These are phyloP conservation scores for Paecilomyces fulvus DNA, from an alignment of 2,329 filamentous ascomycete genomes.

Conservation along the genomic window DNA sequence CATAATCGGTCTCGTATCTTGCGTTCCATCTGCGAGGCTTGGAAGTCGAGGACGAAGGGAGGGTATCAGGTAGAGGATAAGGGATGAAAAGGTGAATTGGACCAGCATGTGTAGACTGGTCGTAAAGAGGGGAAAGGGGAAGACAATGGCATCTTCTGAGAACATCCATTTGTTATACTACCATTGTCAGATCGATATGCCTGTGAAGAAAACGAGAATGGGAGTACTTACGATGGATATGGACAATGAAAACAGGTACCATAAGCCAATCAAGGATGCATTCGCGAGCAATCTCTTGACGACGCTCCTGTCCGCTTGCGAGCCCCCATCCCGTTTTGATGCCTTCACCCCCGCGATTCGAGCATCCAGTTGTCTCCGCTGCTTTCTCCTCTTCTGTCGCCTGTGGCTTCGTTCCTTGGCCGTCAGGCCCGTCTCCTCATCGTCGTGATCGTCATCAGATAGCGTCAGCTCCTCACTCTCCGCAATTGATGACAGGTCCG, in stretches of 20 bases:
- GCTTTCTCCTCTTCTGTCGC: slow-evolving; percentile 57
- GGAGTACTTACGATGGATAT: neutral
- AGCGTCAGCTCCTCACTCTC: slow-evolving; percentile 50
- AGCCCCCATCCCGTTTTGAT: slow-evolving; percentile 60
- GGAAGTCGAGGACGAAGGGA: slow-evolving; percentile 61
- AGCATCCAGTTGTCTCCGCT: slow-evolving; percentile 62
- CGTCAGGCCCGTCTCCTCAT: slow-evolving; percentile 84
- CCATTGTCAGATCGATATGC: slow-evolving; percentile 4
- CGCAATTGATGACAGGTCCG: slow-evolving; percentile 34
- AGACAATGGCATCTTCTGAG: slow-evolving; percentile 72
- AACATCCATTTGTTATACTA: slow-evolving; percentile 99
- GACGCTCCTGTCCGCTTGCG: slow-evolving; percentile 66
- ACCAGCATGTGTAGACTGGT: slow-evolving; percentile 94
- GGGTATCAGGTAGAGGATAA: slow-evolving; percentile 75
- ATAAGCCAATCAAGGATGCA: slow-evolving; percentile 70
- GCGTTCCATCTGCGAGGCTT: slow-evolving; percentile 36
- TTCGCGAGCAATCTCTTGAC: slow-evolving; percentile 64
- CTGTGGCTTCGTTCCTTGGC: slow-evolving; percentile 58
- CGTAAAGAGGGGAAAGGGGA: slow-evolving; percentile 90
- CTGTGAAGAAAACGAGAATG: neutral
- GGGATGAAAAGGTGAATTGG: slow-evolving; percentile 70
- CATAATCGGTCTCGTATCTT: slow-evolving; percentile 59
- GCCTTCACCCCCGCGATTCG: slow-evolving; percentile 54
- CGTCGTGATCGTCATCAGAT: slow-evolving; percentile 67
- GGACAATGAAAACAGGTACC: slow-evolving; percentile 82